phyloP scores from a whole-genome alignment of 768 basidiomycete species.

The Cyclocybe cylindracea region DNA sequence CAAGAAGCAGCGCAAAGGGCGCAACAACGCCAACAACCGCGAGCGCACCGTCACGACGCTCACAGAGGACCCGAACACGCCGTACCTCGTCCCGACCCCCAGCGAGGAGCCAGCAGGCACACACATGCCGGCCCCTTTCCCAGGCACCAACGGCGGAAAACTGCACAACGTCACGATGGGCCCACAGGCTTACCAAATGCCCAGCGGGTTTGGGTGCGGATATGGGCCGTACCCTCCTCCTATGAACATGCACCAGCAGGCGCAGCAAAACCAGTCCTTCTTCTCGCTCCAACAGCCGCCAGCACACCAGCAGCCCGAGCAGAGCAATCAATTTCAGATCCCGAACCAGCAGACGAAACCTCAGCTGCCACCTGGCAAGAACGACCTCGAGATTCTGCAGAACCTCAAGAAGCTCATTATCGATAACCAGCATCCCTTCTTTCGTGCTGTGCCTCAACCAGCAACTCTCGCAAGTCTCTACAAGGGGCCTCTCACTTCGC shows the following conservation, averaged over 20 bases:
- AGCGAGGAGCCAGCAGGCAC: constrained; percentile 50
- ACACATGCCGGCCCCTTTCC: constrained; percentile 34
- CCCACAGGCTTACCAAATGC: constrained; percentile 31
- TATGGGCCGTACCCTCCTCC: constrained; percentile 33
- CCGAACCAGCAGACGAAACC: constrained; percentile 1
- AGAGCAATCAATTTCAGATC: no score
- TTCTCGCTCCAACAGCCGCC: constrained; percentile 15
- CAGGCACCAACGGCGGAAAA: constrained; percentile 18
- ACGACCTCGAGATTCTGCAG: constrained; percentile 78
- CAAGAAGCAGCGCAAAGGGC: constrained; percentile 60
- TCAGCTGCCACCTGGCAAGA: constrained; percentile 66
- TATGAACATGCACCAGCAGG: constrained; percentile 30
- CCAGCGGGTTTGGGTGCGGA: constrained; percentile 38
- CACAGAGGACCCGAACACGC: constrained; percentile 57
- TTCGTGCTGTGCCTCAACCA: constrained; percentile 66
- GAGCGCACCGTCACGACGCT: constrained; percentile 72
- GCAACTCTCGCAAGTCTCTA: constrained; percentile 64
- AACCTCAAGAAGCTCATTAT: constrained; percentile 50
- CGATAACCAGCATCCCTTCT: constrained; percentile 37
- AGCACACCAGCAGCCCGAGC: constrained; percentile 9
- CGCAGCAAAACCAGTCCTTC: constrained; percentile 25
- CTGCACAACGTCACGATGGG: constrained; percentile 25
- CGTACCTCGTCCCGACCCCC: constrained; percentile 50
- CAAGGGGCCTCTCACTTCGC: constrained; percentile 44
- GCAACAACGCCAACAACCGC: constrained; percentile 52